Conservation (phyloP, 2,329 filamentous ascomycete species). For the Penicillium sp. region DNA sequence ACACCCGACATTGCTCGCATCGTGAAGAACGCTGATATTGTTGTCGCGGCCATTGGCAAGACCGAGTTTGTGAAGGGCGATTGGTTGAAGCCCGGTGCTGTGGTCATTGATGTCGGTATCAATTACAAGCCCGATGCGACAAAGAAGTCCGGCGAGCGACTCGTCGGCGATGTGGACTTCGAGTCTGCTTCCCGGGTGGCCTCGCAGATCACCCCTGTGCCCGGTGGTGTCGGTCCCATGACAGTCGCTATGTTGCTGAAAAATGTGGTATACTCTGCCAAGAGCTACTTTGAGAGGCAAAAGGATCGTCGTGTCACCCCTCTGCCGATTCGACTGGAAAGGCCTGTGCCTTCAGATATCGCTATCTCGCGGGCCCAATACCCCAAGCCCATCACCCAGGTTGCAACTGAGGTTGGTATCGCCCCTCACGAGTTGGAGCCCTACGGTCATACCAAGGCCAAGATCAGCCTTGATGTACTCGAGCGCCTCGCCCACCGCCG, state of each 20-base stretch:
- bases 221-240: conserved; percentile 96
- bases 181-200: conserved; percentile 79
- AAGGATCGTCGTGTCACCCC: conserved; percentile 75
- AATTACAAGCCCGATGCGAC: conserved; percentile 88
- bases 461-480: conserved; percentile 78
- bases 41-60: conserved; percentile 88
- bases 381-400: conserved; percentile 82
- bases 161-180: conserved; percentile 94
- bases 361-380: conserved; percentile 82
- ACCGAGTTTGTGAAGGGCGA: conserved; percentile 87
- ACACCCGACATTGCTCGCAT: conserved; percentile 69
- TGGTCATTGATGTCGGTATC: conserved; percentile 96
- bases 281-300: conserved; percentile 74
- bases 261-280: conserved; percentile 87
- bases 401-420: conserved; percentile 86
- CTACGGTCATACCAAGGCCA: conserved; percentile 93
- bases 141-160: conserved; percentile 85
- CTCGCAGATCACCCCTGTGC: conserved; percentile 91
- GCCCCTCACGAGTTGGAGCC: conserved; percentile 85
- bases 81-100: conserved; percentile 90
- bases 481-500: conserved; percentile 80
- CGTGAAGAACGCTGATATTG: conserved; percentile 79
- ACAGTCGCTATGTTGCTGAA: conserved; percentile 97
- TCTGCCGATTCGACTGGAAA: conserved; percentile 73
- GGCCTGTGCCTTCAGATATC: conserved; percentile 92